Evolutionary conservation across 2,329 filamentous ascomycete genomes (phyloP), one percentile per base, ranked within the genome.

Genomic region (Fusarium austroafricanum): DNA sequence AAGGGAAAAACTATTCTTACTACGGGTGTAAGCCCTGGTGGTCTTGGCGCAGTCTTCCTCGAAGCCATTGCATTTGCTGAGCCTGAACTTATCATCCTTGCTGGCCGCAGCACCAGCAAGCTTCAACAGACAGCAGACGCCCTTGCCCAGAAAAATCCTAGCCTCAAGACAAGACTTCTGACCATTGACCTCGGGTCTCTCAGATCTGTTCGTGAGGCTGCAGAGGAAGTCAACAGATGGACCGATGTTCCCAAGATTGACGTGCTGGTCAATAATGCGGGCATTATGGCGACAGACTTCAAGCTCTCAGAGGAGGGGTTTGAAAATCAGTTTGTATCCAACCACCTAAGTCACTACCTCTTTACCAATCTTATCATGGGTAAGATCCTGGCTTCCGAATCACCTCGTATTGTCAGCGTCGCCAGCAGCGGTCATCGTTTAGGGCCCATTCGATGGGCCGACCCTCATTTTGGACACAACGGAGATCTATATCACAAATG

Each of bases 201-300:
- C 4, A 18, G 17, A 2, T 64, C 59, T n/a, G 59, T 43, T 2
- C 59, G 52, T 23, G 5, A 33, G 2, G 61, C 61, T 2, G 52
- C 61, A 7, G 20, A 46, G 5, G 15, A 51, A n/a, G 44, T 64
- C 2, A 58, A 43, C 0, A 29, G 15, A 3, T 64, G 61, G 61
- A 12, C 35, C 3, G 59, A 58, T 9, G n/a, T 58, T 3, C 35
- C 39, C 3, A 51, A 52, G 2, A 58, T 64, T 1, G 59, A 64
- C 10, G 39, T 64, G 1, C 11, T 64, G 18, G 45, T 64, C 2
- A 64, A 64, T 0, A 64, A 64, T 8, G 61, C 61, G 0, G 61
- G 51, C 0, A 58, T 64, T 1, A 64, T 64, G 61, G 61, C 59
- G 0, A 64, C 61, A 0, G 59, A 64, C 3, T 64, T 64, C 3